phyloP scores from a whole-genome alignment of 1,284 basidiomycete species.

The Sanghuangporus weigelae region DNA sequence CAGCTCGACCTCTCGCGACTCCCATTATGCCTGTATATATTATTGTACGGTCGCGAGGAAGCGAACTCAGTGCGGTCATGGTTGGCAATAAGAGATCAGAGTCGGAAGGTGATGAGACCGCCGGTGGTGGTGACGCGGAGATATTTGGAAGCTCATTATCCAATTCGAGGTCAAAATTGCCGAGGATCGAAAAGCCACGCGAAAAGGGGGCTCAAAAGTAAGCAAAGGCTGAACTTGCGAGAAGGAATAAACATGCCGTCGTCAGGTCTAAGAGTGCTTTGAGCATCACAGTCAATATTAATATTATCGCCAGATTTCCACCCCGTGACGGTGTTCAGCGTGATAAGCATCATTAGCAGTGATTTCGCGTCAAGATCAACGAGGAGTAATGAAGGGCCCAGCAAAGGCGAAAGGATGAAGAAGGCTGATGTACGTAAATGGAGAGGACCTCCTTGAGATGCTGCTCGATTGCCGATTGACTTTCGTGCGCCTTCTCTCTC shows the following conservation, averaged over 20 bases:
- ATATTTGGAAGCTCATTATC: slow-evolving; percentile 39
- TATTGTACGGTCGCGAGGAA: not conserved
- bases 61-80: not conserved
- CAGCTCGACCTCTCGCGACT: slow-evolving; percentile 59
- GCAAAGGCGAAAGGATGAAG: too few relatives aligned
- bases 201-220: not conserved
- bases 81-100: slow-evolving; percentile 14
- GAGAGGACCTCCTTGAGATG: too few relatives aligned
- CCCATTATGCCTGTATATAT: slow-evolving; percentile 63
- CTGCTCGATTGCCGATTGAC: too few relatives aligned
- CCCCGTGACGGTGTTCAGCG: slow-evolving; percentile 16
- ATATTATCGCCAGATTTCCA: slow-evolving; percentile 42
- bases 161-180: slow-evolving; percentile 59
- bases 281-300: slow-evolving; percentile 49
- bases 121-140: slow-evolving; percentile 10
- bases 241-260: slow-evolving; percentile 43
- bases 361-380: not conserved
- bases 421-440: too few relatives aligned
- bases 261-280: slow-evolving; percentile 60
- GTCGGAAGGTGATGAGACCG: slow-evolving; percentile 10
- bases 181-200: slow-evolving; percentile 59
- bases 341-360: not conserved
- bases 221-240: slow-evolving; percentile 14
- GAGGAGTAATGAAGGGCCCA: slow-evolving; percentile 6
- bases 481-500: too few relatives aligned